Conservation (phyloP, 257 asterid species). For the Solanum sparsipilum region DNA sequence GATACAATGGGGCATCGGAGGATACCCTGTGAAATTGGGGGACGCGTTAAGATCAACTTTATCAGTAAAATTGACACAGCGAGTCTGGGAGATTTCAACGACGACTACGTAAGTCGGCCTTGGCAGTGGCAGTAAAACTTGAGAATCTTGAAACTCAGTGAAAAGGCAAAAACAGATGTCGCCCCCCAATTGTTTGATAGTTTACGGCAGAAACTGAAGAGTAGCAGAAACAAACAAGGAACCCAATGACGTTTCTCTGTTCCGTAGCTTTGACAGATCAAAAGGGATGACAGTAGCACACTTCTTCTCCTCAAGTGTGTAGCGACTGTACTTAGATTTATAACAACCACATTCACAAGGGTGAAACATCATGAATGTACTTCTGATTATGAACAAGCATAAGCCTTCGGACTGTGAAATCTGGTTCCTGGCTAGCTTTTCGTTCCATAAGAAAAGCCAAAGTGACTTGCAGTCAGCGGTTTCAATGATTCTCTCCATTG, state of each 20-base stretch:
- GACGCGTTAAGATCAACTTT: not conserved
- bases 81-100: not conserved
- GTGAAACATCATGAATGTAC: not conserved
- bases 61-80: not conserved
- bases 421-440: not conserved
- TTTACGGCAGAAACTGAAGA: not conserved
- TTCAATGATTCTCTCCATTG: not conserved
- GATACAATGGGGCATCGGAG: not conserved
- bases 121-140: not conserved
- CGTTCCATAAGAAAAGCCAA: not conserved
- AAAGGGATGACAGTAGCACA: not conserved
- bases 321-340: too few species aligned
- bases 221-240: not conserved
- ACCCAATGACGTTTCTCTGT: not conserved
- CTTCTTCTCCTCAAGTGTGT: not conserved
- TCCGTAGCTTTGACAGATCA: not conserved
- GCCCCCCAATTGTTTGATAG: not conserved
- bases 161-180: not conserved
- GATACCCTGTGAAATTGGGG: not conserved
- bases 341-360: not conserved
- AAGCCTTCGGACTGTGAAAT: not conserved
- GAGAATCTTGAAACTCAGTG: not conserved
- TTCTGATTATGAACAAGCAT: not conserved
- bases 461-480: not conserved
- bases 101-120: not conserved